A percentile compares a stretch with the other conserved stretches of the same genome.
phyloP scores from a whole-genome alignment of 768 basidiomycete species.

The Leucocoprinus birnbaumii region DNA sequence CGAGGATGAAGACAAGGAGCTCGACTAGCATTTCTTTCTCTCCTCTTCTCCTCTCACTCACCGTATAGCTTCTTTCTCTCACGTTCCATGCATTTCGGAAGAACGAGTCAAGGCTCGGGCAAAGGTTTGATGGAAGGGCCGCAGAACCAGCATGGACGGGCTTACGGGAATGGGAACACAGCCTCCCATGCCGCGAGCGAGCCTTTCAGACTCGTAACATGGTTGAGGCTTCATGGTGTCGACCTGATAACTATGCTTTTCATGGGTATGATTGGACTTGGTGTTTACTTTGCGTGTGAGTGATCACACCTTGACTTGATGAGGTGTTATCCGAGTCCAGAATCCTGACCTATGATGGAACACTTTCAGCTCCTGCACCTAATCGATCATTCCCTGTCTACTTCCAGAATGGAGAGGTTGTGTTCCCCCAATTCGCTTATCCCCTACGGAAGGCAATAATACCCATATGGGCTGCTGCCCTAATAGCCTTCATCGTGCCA shows the following conservation, averaged over 20 bases:
- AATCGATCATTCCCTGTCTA: conserved; percentile 41
- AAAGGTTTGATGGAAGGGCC: no score
- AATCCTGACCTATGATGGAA: neutral
- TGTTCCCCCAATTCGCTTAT: conserved; percentile 42
- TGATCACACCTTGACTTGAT: no score
- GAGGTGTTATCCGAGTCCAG: no score
- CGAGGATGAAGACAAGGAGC: neutral
- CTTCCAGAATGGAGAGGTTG: conserved; percentile 43
- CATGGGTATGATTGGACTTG: conserved; percentile 53
- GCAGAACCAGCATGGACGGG: no score
- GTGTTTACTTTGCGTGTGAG: conserved; percentile 48
- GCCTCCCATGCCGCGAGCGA: conserved; percentile 12
- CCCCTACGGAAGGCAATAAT: conserved; percentile 49
- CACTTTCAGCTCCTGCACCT: conserved; percentile 36
- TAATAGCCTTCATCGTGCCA: conserved; percentile 52
- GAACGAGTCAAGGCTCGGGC: no score
- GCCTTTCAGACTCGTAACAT: conserved; percentile 31
- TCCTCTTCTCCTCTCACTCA: no score
- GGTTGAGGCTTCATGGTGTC: conserved; percentile 45
- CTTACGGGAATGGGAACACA: neutral
- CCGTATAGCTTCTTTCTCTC: no score
- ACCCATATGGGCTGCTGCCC: conserved; percentile 50
- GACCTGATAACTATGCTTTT: conserved; percentile 55
- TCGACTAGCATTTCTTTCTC: neutral
- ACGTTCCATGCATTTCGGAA: no score